Evolutionary conservation across 202 grass and related monocot genomes (phyloP).

Genomic region (Eragrostis tef): DNA sequence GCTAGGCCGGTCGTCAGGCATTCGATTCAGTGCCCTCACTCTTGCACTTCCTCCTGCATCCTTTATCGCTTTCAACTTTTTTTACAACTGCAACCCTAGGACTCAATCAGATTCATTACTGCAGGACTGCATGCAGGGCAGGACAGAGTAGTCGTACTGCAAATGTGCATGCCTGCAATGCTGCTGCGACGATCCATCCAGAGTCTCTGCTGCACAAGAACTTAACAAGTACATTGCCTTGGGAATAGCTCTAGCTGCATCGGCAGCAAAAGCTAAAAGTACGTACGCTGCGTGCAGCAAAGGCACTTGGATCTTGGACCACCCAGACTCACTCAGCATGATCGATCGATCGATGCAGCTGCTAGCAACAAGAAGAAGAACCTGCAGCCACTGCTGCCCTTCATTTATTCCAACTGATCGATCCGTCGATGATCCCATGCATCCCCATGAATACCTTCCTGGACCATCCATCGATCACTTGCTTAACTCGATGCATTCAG

Average conservation of each 20-base stretch:
- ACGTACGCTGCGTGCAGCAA: neutral
- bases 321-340: neutral
- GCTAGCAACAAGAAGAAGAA: slow-evolving; percentile 47
- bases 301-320: neutral
- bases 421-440: slow-evolving; percentile 19
- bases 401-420: slow-evolving; percentile 23
- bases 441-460: slow-evolving; percentile 24
- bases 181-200: neutral
- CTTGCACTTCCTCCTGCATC: neutral
- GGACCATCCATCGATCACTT: neutral
- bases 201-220: neutral
- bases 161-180: neutral
- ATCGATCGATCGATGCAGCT: neutral
- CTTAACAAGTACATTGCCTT: slow-evolving; percentile 40
- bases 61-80: slow-evolving; percentile 47
- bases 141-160: neutral
- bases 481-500: neutral
- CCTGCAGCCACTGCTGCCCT: slow-evolving; percentile 20
- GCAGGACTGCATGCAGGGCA: neutral
- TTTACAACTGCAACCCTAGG: slow-evolving; percentile 38
- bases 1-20: slow-evolving; percentile 33
- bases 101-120: slow-evolving; percentile 14
- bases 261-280: slow-evolving; percentile 28
- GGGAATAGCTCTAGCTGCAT: slow-evolving; percentile 25
- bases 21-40: slow-evolving; percentile 55